A percentile compares a stretch with the other conserved stretches of the same genome.
These are phyloP conservation scores for Myrica gale DNA, from an alignment of 306 rosid genomes.

Conservation along the genomic window DNA sequence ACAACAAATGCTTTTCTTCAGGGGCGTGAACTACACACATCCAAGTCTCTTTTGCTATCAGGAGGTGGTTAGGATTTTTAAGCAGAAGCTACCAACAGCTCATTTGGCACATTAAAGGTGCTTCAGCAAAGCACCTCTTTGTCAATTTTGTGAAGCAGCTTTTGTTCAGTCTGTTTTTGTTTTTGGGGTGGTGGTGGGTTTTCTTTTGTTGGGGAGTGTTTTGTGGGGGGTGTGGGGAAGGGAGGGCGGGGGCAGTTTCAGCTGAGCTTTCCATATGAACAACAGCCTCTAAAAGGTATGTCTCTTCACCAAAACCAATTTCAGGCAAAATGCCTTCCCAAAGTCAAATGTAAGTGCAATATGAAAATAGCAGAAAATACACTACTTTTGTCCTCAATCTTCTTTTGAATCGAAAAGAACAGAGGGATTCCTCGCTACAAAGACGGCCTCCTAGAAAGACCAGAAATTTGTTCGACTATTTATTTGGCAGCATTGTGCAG, in stretches of 20 bases:
- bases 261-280: neutral
- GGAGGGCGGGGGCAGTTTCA: too few species aligned
- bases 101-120: neutral
- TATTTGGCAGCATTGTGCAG: neutral
- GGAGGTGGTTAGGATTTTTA: neutral
- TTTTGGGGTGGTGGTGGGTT: too few species aligned
- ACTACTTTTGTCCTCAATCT: neutral
- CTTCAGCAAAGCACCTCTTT: neutral
- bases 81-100: neutral
- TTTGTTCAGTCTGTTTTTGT: neutral
- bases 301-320: too few species aligned
- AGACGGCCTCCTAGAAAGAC: neutral
- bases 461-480: neutral
- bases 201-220: too few species aligned
- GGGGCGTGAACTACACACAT: neutral
- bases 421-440: neutral
- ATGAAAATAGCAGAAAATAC: too few species aligned
- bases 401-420: neutral
- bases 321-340: too few species aligned
- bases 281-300: neutral
- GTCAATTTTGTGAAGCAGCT: neutral
- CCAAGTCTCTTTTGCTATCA: neutral
- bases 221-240: too few species aligned
- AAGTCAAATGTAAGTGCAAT: too few species aligned
- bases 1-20: neutral